phyloP scores from a whole-genome alignment of 768 basidiomycete genomes.

The Xanthoconium purpureum region DNA sequence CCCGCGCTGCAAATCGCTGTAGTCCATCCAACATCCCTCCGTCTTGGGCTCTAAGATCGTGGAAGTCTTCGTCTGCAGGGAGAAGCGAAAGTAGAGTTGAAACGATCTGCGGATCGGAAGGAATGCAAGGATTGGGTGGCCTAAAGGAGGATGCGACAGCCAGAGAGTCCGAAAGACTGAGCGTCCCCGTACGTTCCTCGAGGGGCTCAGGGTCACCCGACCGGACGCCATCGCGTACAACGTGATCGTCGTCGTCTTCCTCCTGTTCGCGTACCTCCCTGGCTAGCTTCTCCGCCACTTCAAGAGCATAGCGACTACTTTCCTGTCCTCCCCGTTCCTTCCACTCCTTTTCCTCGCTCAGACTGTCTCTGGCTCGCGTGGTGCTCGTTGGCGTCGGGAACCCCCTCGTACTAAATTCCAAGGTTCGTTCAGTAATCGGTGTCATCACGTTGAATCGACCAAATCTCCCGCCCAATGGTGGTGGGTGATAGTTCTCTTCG shows the following conservation, averaged over 20 bases:
- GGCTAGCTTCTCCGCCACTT: constrained; percentile 57
- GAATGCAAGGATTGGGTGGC: constrained; percentile 86
- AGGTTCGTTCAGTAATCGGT: constrained; percentile 93
- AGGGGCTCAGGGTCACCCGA: constrained; percentile 28
- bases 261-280: constrained; percentile 39
- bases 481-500: constrained; percentile 29
- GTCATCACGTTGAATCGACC: constrained; percentile 92
- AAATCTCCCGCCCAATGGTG: constrained; percentile 70
- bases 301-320: constrained; percentile 41
- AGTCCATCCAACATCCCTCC: constrained; percentile 62
- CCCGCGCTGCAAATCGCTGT: constrained; percentile 64
- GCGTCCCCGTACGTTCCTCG: constrained; percentile 60
- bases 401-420: constrained; percentile 70
- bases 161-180: constrained; percentile 65
- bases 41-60: constrained; percentile 54
- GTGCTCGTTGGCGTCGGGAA: constrained; percentile 40
- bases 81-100: constrained; percentile 61
- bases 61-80: constrained; percentile 56
- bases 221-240: constrained; percentile 8
- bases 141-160: constrained; percentile 61
- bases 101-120: constrained; percentile 68
- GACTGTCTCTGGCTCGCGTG: constrained; percentile 44
- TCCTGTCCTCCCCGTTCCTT: constrained; percentile 30
- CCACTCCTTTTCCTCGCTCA: constrained; percentile 17
- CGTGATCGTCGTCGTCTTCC: constrained; percentile 13